Percentiles rank a stretch among this genome's conserved stretches.
phyloP scores from a whole-genome alignment of 2,329 filamentous ascomycete species.

The Fusarium sp. region DNA sequence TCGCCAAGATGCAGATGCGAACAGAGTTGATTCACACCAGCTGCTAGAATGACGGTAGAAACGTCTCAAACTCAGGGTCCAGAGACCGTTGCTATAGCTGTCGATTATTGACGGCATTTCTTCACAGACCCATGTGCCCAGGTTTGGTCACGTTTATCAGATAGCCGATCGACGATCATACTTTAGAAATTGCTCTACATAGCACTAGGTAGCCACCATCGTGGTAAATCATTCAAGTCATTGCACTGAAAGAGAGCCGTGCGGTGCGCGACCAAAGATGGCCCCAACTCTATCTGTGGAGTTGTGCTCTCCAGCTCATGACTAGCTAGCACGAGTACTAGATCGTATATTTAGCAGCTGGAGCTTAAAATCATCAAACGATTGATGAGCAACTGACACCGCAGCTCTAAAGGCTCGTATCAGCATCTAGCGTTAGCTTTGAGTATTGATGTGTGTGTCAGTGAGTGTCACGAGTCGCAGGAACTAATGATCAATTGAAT shows the following conservation, averaged over 20 bases:
- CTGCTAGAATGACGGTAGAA: slow-evolving; percentile 9
- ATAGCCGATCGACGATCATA: slow-evolving; percentile 50
- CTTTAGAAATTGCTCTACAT: slow-evolving; percentile 24
- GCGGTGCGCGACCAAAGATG: slow-evolving; percentile 36
- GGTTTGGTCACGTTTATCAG: slow-evolving; percentile 40
- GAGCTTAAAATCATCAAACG: slow-evolving; percentile 24
- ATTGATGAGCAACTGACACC: neutral
- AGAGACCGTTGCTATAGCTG: slow-evolving; percentile 16
- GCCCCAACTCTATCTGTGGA: slow-evolving; percentile 22
- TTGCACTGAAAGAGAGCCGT: slow-evolving; percentile 17
- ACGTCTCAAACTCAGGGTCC: slow-evolving; percentile 4
- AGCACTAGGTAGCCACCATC: slow-evolving; percentile 22
- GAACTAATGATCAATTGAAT: slow-evolving; percentile 3
- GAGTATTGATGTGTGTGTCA: neutral
- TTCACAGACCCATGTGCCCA: slow-evolving; percentile 27
- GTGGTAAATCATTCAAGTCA: slow-evolving; percentile 13
- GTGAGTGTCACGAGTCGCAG: slow-evolving; percentile 1
- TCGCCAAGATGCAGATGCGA: neutral
- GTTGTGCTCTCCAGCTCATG: slow-evolving; percentile 25
- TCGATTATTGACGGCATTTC: slow-evolving; percentile 23
- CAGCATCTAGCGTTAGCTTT: neutral
- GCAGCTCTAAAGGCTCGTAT: slow-evolving; percentile 7
- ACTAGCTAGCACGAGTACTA: slow-evolving; percentile 36
- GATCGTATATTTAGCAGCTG: slow-evolving; percentile 4
- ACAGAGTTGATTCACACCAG: neutral